Conservation (phyloP, 2,329 filamentous ascomycete genomes). For the Neopestalotiopsis rosae region DNA sequence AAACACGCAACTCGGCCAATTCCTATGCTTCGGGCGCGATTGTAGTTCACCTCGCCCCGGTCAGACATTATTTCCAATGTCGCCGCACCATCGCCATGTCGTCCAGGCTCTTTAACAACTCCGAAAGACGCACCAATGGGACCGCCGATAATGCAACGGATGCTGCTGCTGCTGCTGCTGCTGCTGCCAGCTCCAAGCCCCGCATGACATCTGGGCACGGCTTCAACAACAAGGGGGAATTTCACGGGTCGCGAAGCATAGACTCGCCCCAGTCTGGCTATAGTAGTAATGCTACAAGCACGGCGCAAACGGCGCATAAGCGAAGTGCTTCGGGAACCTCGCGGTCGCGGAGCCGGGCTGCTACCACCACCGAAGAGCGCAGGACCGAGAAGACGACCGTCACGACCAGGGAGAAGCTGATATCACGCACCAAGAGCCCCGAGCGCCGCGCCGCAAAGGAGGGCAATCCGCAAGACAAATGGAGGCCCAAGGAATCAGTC, state of each 20-base stretch:
- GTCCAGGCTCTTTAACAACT: conserved; percentile 44
- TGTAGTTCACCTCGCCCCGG: conserved; percentile 12
- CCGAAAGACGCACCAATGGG: conserved; percentile 48
- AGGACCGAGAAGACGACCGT: conserved; percentile 63
- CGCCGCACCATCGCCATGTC: conserved; percentile 35
- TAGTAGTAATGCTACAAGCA: conserved; percentile 30
- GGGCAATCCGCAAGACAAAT: conserved; percentile 36
- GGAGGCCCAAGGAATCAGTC: conserved; percentile 43
- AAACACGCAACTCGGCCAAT: background rate
- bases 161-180: background rate
- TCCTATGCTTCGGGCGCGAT: conserved; percentile 23
- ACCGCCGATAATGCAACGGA: conserved; percentile 34
- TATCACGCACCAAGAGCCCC: conserved; percentile 64
- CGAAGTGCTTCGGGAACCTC: conserved; percentile 63
- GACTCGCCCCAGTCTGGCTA: conserved; percentile 39
- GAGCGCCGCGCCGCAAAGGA: conserved; percentile 45
- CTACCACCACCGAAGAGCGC: conserved; percentile 52
- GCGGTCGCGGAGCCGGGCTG: conserved; percentile 49
- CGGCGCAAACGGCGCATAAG: conserved; percentile 62
- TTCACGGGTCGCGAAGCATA: conserved; percentile 12
- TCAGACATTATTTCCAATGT: conserved; percentile 29
- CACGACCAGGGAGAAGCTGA: conserved; percentile 67
- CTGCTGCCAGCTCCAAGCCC: conserved; percentile 24
- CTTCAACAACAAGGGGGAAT: conserved; percentile 16
- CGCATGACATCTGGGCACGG: conserved; percentile 34